Base-by-base conservation (phyloP, 768 basidiomycete genomes). In the Cystofilobasidium bisporidii region DNA sequence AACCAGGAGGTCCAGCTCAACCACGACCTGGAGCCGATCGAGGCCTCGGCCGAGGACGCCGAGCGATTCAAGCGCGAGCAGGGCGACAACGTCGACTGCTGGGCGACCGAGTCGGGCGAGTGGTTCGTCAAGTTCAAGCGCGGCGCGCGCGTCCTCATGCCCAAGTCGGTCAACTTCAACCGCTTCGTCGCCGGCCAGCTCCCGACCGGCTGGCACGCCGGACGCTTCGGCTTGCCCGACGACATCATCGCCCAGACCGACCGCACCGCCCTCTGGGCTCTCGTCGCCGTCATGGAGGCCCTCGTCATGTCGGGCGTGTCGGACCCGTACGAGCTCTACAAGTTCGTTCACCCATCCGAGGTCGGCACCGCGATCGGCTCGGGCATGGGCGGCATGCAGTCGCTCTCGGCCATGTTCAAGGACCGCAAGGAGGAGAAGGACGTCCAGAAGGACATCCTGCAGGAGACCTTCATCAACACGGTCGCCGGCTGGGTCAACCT, bases 381-480 rank as follows among this genome's bases (percentile, higher is more conserved):
- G 73, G 96, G 96, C 72, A 98, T 99, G 94, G 96, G 96, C 73
- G 96, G 96, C 74, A 85, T 90, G 71, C 84, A 86, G 67, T 89
- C 88, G 74, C 81, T 97, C 79, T 82, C 86, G 61, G 86, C 89
- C 79, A 99, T 99, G 96, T 99, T 99, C 84, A 96, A 91, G 78
- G 96, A 99, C 76, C 87, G 96, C 70, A 88, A 92, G 47, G 94
- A 97, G 74, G 96, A 97, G 81, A 89, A 88, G 77, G 92, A 97
- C 41, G 92, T 98, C 0, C 96, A 98, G 79, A 98, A 93, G 74
- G 96, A 99, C 74, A 88, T 99, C 71, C 81, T 99, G 50, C 96
- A 98, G 78, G 96, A 99, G 78, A 98, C 96, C 38, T 99, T 98
- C 83, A 99, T 99, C 81, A 99, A 98, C 79, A 97, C 92, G 3